phyloP scores from a whole-genome alignment of 2,329 filamentous ascomycete genomes.

The Paraphoma sp. region DNA sequence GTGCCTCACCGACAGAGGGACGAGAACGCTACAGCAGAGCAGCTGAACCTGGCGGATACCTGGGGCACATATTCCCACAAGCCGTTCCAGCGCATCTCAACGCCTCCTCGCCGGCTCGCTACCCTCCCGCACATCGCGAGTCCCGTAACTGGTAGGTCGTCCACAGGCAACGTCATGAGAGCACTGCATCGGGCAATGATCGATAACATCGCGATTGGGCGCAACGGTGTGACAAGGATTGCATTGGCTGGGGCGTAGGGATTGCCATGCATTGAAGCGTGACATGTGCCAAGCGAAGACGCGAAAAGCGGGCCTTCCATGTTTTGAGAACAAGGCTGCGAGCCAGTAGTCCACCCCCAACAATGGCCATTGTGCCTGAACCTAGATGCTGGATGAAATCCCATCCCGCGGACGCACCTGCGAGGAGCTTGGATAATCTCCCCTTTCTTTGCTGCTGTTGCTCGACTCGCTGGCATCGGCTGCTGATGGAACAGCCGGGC shows the following conservation, averaged over 20 bases:
- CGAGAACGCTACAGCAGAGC: background rate
- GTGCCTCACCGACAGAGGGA: background rate
- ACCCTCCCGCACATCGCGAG: conserved; percentile 1
- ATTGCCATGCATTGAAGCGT: conserved; percentile 6
- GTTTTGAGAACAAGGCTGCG: background rate
- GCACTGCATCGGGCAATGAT: conserved; percentile 36
- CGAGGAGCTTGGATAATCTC: background rate
- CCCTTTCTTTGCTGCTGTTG: background rate
- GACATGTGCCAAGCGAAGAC: conserved; percentile 11
- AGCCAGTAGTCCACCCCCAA: background rate
- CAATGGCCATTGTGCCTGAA: background rate
- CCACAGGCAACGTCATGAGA: conserved; percentile 38
- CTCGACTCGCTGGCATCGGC: background rate
- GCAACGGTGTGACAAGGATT: conserved; percentile 17
- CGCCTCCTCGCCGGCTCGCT: conserved; percentile 4
- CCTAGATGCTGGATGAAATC: background rate
- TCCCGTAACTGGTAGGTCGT: conserved; percentile 8
- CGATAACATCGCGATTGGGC: conserved; percentile 29
- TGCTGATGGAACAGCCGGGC: background rate
- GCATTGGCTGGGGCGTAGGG: conserved; percentile 22
- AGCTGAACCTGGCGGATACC: background rate
- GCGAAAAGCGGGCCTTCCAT: background rate
- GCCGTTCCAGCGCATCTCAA: background rate
- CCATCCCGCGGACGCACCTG: conserved; percentile 2
- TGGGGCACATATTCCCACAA: background rate